Base-by-base conservation (phyloP, 2,329 filamentous ascomycete species). In the Aspergillus arachidicola region DNA sequence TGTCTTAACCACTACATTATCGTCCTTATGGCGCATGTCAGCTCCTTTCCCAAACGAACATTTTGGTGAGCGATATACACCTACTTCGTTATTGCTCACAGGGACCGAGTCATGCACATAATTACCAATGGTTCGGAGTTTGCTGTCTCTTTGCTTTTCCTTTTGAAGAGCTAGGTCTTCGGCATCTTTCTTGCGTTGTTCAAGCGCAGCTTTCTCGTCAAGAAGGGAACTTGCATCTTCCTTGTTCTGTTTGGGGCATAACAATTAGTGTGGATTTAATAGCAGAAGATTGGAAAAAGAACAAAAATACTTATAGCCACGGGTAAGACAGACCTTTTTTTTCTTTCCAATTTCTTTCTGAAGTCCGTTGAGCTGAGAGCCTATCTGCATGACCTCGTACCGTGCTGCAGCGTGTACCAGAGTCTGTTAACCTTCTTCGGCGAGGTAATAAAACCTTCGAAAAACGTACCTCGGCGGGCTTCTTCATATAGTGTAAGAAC, bases 341-440 rank as follows among this genome's bases (percentile, higher is more conserved):
- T 94, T 96, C 73, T 87, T 83, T 21, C 91, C 93, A 75, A 98
- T 96, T 77, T 93, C 88, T 81, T 96, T 97, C 78, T 96, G 92
- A 34, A 93, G 86, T 23, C 87, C 89, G 81, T 98, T 98, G 80
- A 97, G 94, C 81, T 91, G 89, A 72, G 88, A 89, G 69, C 90
- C 91, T 70, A 95, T 86, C 78, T 96, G 92, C 23, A 89, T 92
- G 9, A 89, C 91, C 60, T 86, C 87, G 75, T 94, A 95, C 65
- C 92, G 87, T 59, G 91, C 87, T 89, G 71, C 16, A 51, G 54
- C 41, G 56, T 57, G 56, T 60, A 60, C 45, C 36, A 62, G 34
- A 32, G 54, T 62, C 32, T 26, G 58, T 62, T 45, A 64, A 54
- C 16, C 23, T 46, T 50, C 3, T 34, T 34, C 4, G 23, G 48